These are phyloP conservation scores for Castanopsis chinensis DNA, from an alignment of 306 rosid genomes.

Conservation along the genomic window DNA sequence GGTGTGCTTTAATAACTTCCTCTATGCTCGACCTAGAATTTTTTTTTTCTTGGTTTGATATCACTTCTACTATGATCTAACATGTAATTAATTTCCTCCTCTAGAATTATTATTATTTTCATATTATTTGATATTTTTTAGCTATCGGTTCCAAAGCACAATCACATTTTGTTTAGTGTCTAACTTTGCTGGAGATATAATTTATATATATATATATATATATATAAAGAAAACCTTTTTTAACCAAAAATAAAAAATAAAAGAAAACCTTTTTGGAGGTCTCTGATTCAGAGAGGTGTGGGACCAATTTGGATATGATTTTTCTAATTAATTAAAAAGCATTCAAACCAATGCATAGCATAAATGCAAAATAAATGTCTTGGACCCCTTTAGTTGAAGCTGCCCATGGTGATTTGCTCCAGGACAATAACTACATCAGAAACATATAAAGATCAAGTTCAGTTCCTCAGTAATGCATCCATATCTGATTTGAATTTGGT, in stretches of 20 bases:
- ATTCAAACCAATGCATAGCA: neutral
- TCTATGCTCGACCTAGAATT: too few relatives aligned
- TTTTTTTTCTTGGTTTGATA: too few relatives aligned
- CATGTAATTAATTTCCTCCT: neutral
- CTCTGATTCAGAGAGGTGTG: neutral
- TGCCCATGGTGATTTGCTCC: constrained; percentile 61
- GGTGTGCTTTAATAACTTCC: too few relatives aligned
- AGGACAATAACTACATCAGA: constrained; percentile 35
- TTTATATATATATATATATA: neutral
- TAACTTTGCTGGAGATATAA: neutral
- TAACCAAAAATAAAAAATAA: too few relatives aligned
- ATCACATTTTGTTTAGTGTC: neutral
- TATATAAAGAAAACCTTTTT: too few relatives aligned
- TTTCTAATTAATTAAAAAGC: neutral
- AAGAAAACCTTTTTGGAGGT: too few relatives aligned
- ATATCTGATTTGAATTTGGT: constrained; percentile 33
- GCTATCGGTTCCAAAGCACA: neutral
- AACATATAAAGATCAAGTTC: constrained; percentile 40
- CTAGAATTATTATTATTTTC: neutral
- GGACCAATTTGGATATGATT: neutral
- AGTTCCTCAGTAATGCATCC: constrained; percentile 44
- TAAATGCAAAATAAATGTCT: constrained; percentile 16
- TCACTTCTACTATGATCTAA: too few relatives aligned
- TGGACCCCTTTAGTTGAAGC: constrained; percentile 55
- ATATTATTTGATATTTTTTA: neutral